A percentile compares a stretch with the other conserved stretches of the same genome.
Conservation (phyloP, 176 grass and related monocot species). For the Rhipidocladum racemiflorum region DNA sequence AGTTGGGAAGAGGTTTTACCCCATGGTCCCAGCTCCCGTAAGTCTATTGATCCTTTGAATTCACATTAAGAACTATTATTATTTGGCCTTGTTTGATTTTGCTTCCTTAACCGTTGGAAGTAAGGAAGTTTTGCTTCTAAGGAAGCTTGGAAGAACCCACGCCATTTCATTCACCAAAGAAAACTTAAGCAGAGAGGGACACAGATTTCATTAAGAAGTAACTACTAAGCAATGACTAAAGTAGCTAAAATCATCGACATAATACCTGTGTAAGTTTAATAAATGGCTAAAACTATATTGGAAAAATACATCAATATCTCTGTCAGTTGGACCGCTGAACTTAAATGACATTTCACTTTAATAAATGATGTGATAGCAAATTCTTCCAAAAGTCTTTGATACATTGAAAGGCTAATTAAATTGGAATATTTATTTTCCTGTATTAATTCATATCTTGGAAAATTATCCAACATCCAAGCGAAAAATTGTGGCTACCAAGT, state of each 20-base stretch:
- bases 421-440: constrained; percentile 6
- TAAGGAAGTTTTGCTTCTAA: constrained; percentile 25
- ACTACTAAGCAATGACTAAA: constrained; percentile 10
- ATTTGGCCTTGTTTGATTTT: neutral
- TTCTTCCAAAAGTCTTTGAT: constrained; percentile 26
- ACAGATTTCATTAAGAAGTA: constrained; percentile 1
- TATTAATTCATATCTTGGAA: neutral
- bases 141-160: constrained; percentile 7
- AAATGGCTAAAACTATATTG: constrained; percentile 3
- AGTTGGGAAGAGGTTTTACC: constrained; percentile 79
- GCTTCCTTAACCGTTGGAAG: constrained; percentile 1
- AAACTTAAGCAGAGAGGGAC: neutral
- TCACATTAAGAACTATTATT: constrained; percentile 37
- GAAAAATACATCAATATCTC: constrained; percentile 2
- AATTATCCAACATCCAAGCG: neutral
- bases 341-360: constrained; percentile 21
- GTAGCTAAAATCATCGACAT: constrained; percentile 15
- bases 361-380: neutral
- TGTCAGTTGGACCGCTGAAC: constrained; percentile 19
- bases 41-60: constrained; percentile 53
- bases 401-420: constrained; percentile 7
- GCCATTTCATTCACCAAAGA: constrained; percentile 5
- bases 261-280: neutral
- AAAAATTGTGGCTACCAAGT: neutral
- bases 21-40: constrained; percentile 85